phyloP scores from a whole-genome alignment of 108 stramenopile species.

The Skeletonema costatum region DNA sequence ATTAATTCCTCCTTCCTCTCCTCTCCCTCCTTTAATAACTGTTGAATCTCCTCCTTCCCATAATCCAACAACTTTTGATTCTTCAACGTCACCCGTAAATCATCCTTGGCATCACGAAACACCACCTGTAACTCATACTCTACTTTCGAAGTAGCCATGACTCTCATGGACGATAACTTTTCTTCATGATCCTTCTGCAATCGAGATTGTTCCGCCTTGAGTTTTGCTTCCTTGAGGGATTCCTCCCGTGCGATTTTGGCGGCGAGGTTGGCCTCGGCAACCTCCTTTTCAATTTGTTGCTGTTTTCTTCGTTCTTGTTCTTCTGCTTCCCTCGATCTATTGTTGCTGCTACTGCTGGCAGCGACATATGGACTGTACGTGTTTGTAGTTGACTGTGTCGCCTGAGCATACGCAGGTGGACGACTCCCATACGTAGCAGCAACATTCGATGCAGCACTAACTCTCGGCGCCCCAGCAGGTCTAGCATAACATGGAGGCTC shows the following conservation, averaged over 20 bases:
- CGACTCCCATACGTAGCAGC: background rate
- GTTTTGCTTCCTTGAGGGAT: constrained; percentile 19
- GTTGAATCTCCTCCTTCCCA: constrained; percentile 46
- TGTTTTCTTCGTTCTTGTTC: background rate
- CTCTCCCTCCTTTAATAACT: constrained; percentile 24
- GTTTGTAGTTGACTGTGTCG: background rate
- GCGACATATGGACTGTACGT: background rate
- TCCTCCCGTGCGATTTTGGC: constrained; percentile 49
- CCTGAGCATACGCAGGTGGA: constrained; percentile 9
- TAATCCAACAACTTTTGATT: constrained; percentile 58
- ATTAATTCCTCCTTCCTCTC: constrained; percentile 45
- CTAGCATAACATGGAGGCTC: constrained; percentile 95
- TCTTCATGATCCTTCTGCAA: constrained; percentile 32
- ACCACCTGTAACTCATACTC: constrained; percentile 26
- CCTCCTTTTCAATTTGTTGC: constrained; percentile 47
- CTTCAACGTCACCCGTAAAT: constrained; percentile 50
- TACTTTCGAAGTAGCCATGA: constrained; percentile 52
- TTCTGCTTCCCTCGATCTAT: background rate
- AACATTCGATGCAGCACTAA: background rate
- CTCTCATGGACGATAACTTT: constrained; percentile 41
- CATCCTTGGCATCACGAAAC: constrained; percentile 34
- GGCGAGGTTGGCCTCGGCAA: constrained; percentile 55
- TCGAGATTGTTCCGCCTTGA: constrained; percentile 19
- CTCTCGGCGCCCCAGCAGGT: constrained; percentile 14
- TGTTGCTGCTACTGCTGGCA: constrained; percentile 1